Base-by-base conservation (phyloP, 306 rosid genomes). In the Citrullus colocynthis region DNA sequence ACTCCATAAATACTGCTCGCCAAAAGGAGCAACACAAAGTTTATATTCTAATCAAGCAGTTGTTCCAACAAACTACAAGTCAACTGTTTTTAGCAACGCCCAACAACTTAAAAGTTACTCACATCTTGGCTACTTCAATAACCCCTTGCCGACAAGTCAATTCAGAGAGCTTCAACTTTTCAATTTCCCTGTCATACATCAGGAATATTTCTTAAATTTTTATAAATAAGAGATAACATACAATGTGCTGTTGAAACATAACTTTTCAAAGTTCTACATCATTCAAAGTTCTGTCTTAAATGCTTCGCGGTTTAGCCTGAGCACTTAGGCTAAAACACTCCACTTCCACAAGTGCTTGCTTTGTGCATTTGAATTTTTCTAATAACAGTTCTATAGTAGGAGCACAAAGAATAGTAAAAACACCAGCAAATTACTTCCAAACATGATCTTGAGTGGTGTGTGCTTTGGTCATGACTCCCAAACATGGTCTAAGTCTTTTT, bases 41-140 rank as follows among this genome's bases (percentile, higher is more conserved):
- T 51, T 7, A 73, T 56, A 30, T 49, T 78, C 30, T 52, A 62
- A 67, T 63, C 41, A 62, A 74, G 36, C 55, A 79, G 74, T 74
- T 66, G 57, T 6, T 30, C 66, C 51, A 41, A 75, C n/a, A 55
- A 75, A 56, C 52, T 58, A 75, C 78, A 55, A 6, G 18, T 16
- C 51, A 56, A 17, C 1, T n/a, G n/a, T 55, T 28, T 24, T 16
- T 9, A 75, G 17, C 69, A 36, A 58, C 58, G 20, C 39, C 15
- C 45, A 49, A 51, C 77, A 13, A 48, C 76, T 49, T 17, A 17
- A 34, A 32, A 74, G 62, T 74, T 64, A 91, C 98, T 88, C 85
- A 93, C 98, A 95, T 95, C 86, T 95, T 95, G 78, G 99, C 99
- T 55, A 95, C 97, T 87, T 95, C 99, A 80, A 95, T 83, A 81